Evolutionary conservation across 768 basidiomycete species (phyloP), one percentile per base, ranked within the genome.

Genomic region (Boletus tylopilopsis): DNA sequence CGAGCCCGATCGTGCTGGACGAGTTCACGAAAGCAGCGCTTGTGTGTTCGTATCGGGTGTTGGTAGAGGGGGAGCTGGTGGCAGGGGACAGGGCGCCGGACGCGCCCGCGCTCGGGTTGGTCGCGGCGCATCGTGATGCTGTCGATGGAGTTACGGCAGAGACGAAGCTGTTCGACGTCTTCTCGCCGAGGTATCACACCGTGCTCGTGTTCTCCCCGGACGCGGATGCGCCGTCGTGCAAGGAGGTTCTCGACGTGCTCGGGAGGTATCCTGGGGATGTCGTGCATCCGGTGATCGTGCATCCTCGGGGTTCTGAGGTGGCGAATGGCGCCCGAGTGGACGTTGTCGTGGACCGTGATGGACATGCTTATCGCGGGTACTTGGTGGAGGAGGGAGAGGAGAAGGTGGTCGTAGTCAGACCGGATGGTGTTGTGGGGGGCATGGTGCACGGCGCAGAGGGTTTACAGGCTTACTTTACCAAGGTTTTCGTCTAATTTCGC

Each of bases 41-140:
- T 1, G 41, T 51, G 37, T 42, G 27, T 23, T 49, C 61, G 6
- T 62, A 62, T 10, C 46, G 53, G 18, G 5, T 45, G 11, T 21
- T 62, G 9, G 52, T 60, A 5, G 66, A 70, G 37, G 63, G 56
- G 0, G 55, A 47, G 9, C 35, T 76, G 5, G 55, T 62, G 1
- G 76, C 75, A 5, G 76, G 76, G 0, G 76, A 78, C 55, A 64
- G 76, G 30, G 74, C 74, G 9, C 74, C 74, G 1, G 74, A 76
- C 49, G 73, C 75, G 3, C 62, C 73, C 0, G 67, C 51, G 13
- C 58, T 76, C 0, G 66, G 51, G 12, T 57, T 75, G 19, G 48
- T 66, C 2, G 21, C 43, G 47, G 15, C 40, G 11, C 24, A 29
- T n/a, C n/a, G n/a, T n/a, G n/a, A n/a, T 11, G 15, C 5, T 49